Evolutionary conservation across 2,329 filamentous ascomycete species (phyloP), one percentile per base, ranked within the genome.

Genomic region (Hypoxylon sp.): DNA sequence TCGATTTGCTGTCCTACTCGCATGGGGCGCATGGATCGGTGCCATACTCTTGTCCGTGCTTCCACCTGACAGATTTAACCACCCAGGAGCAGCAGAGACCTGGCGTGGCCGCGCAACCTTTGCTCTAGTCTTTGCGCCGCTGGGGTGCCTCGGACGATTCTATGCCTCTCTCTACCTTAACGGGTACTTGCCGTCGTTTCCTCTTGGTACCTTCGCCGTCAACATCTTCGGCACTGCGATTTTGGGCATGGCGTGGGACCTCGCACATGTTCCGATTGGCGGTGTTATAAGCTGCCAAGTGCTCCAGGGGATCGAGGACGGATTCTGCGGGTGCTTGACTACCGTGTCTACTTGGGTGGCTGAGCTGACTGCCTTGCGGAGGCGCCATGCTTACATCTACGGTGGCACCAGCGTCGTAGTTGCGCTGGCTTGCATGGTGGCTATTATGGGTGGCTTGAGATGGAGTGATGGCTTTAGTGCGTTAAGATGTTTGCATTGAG

Each of bases 41-140:
- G 90, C 93, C 0, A 77, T 96, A 2, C 76, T 96, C 22, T 81
- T 97, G 60, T 84, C 87, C 36, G 86, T 91, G 50, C 87, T 91
- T 69, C 92, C 93, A 0, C 93, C 92, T 0, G 84, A 90, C 68
- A 74, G 79, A 14, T 72, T 69, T 45, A 58, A 62, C 46, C 78
- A 83, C 40, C 72, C 78, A 2, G 70, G 71, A 1, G 75, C 74
- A 3, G 74, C 79, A 1, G 84, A 91, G 40, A 79, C 79, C 16
- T 97, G 93, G 94, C 91, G 94, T 38, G 90, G 91, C 1, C 81
- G 89, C 48, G 91, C 87, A 0, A 80, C 92, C 0, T 95, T 97
- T 71, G 86, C 93, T 0, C 82, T 96, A 24, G 88, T 93, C 1
- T 96, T 97, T 72, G 91, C 93, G 0, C 95, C 95, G 0, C 70